Percentiles rank a stretch among this genome's conserved stretches.
These are phyloP conservation scores for Astragalus glycyphyllos DNA, from an alignment of 306 rosid species.

Conservation along the genomic window DNA sequence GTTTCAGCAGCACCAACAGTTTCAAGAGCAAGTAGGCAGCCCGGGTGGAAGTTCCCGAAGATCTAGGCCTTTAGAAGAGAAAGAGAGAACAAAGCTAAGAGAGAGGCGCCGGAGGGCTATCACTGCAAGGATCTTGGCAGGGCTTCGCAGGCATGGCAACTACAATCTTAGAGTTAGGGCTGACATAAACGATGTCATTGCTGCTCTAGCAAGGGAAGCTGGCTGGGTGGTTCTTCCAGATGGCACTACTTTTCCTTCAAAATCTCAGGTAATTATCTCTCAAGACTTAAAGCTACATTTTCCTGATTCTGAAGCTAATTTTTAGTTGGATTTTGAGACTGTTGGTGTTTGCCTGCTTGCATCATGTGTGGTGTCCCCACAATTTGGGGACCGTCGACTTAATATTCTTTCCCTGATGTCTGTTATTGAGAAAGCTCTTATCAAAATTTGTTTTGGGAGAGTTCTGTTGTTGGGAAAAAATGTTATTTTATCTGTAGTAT, in stretches of 20 bases:
- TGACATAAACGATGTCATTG: conserved; percentile 94
- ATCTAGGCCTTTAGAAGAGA: conserved; percentile 92
- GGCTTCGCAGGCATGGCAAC: conserved; percentile 96
- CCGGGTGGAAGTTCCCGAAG: conserved; percentile 84
- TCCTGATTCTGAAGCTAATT: conserved; percentile 16
- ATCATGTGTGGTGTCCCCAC: conserved; percentile 15
- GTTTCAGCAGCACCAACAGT: conserved; percentile 67
- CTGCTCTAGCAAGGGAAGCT: conserved; percentile 95
- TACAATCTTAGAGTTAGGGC: conserved; percentile 98
- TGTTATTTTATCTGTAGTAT: conserved; percentile 8
- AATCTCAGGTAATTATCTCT: conserved; percentile 73
- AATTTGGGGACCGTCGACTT: not conserved
- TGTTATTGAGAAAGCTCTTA: not conserved
- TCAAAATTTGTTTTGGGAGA: conserved; percentile 34
- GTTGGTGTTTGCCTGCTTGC: conserved; percentile 14
- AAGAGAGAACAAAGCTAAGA: conserved; percentile 96
- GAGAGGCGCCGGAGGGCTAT: conserved; percentile 98
- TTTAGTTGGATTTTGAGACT: conserved; percentile 27
- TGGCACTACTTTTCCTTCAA: conserved; percentile 92
- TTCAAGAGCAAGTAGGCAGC: conserved; percentile 75
- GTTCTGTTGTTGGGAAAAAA: conserved; percentile 27
- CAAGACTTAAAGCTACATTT: conserved; percentile 29
- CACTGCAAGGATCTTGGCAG: conserved; percentile 96
- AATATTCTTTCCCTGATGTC: conserved; percentile 17
- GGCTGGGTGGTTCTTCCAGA: conserved; percentile 99